These are phyloP conservation scores for Alternaria alternata DNA, from an alignment of 2,329 filamentous ascomycete species.

Conservation along the genomic window DNA sequence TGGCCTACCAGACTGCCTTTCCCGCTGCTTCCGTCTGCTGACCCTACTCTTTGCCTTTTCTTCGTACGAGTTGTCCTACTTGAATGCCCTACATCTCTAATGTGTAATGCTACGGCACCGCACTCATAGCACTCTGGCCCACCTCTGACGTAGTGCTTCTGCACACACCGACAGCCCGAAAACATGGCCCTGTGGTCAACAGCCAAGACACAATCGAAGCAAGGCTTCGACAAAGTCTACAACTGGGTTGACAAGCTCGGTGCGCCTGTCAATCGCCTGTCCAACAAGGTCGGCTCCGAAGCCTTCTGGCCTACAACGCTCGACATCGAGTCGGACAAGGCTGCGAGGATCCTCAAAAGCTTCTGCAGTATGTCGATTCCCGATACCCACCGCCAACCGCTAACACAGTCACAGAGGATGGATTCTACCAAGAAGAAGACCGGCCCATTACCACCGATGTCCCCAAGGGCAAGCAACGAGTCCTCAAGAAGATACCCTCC, in stretches of 20 bases:
- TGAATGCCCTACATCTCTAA: slow-evolving; percentile 25
- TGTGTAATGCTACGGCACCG: slow-evolving; percentile 30
- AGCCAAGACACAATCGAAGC: slow-evolving; percentile 47
- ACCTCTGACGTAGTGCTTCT: slow-evolving; percentile 16
- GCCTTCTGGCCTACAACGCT: slow-evolving; percentile 86
- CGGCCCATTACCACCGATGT: slow-evolving; percentile 56
- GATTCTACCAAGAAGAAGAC: slow-evolving; percentile 69
- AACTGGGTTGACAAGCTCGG: slow-evolving; percentile 73
- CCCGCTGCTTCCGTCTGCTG: slow-evolving; percentile 24
- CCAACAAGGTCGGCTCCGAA: slow-evolving; percentile 82
- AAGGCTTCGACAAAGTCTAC: slow-evolving; percentile 76
- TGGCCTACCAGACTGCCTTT: slow-evolving; percentile 16
- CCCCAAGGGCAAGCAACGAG: slow-evolving; percentile 68
- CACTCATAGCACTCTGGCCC: slow-evolving; percentile 28
- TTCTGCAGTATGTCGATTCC: slow-evolving; percentile 78
- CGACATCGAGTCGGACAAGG: slow-evolving; percentile 91
- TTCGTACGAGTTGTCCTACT: slow-evolving; percentile 17
- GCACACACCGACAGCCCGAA: slow-evolving; percentile 6
- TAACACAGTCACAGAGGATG: slow-evolving; percentile 62
- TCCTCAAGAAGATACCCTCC: slow-evolving; percentile 84
- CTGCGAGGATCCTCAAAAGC: slow-evolving; percentile 84
- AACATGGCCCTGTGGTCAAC: slow-evolving; percentile 46
- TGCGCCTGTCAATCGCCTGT: slow-evolving; percentile 79
- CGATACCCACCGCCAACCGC: slow-evolving; percentile 6
- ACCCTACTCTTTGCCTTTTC: slow-evolving; percentile 18